phyloP scores from a whole-genome alignment of 148 eudicot species.

The Spergularia bocconei region DNA sequence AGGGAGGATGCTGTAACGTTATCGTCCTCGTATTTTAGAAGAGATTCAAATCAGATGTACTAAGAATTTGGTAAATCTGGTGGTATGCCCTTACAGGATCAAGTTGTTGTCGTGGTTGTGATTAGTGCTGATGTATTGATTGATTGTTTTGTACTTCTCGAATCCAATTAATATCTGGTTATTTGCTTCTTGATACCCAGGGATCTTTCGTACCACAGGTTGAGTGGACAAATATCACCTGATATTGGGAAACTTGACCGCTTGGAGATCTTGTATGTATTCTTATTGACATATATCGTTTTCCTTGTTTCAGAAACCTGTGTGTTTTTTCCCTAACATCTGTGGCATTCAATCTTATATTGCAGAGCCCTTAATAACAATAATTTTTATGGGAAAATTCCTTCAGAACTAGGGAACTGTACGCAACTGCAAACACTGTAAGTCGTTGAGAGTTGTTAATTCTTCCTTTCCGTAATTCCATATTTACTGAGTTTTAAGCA shows the following conservation, averaged over 20 bases:
- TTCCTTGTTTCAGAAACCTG: background rate
- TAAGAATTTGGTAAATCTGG: no score
- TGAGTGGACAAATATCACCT: conserved; percentile 87
- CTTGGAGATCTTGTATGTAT: conserved; percentile 76
- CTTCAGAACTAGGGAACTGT: conserved; percentile 88
- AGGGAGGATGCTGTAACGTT: no score
- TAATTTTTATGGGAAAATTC: conserved; percentile 83
- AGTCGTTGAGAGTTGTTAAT: conserved; percentile 31
- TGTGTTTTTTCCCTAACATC: background rate
- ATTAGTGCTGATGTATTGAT: no score
- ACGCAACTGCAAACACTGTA: conserved; percentile 78
- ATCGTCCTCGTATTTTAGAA: no score
- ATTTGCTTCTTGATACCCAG: conserved; percentile 31
- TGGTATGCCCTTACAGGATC: no score
- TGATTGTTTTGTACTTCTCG: no score
- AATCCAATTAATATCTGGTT: background rate
- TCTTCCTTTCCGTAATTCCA: background rate
- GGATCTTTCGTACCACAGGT: conserved; percentile 84
- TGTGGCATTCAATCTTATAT: conserved; percentile 17
- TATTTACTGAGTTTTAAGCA: background rate
- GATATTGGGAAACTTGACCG: conserved; percentile 89
- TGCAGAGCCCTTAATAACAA: conserved; percentile 88
- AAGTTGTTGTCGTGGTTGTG: no score
- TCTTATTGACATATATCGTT: conserved; percentile 18
- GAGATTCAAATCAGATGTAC: no score